phyloP scores from a whole-genome alignment of 192 early-diverging fungal genomes.

The Podila minutissima region DNA sequence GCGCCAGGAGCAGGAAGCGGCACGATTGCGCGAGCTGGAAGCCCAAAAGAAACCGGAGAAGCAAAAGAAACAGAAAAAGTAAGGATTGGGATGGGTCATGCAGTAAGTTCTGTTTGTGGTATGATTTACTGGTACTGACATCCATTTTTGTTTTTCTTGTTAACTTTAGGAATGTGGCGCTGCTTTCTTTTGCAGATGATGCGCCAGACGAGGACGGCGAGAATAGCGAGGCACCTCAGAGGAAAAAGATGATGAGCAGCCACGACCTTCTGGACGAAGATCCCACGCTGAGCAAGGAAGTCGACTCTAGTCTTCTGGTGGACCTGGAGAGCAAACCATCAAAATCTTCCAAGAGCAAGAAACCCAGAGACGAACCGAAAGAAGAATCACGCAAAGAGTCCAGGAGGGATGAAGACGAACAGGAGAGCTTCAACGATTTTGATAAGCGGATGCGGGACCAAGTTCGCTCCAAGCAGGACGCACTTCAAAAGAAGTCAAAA shows the following conservation, averaged over 20 bases:
- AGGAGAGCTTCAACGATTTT: constrained; percentile 37
- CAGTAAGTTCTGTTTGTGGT: neutral
- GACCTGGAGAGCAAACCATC: constrained; percentile 4
- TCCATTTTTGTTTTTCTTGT: neutral
- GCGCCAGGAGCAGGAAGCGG: constrained; percentile 39
- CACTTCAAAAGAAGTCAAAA: constrained; percentile 28
- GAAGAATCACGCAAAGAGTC: constrained; percentile 1
- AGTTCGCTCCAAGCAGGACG: constrained; percentile 19
- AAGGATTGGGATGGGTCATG: constrained; percentile 3
- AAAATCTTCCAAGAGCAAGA: constrained; percentile 11
- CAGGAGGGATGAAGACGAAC: constrained; percentile 20
- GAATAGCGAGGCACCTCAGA: constrained; percentile 59
- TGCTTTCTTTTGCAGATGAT: constrained; percentile 94
- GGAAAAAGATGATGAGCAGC: constrained; percentile 66
- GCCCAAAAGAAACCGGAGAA: constrained; percentile 56
- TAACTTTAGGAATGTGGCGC: constrained; percentile 66
- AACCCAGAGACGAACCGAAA: neutral
- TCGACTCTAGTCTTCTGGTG: constrained; percentile 6
- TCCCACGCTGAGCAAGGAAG: constrained; percentile 42
- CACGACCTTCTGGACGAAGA: constrained; percentile 77
- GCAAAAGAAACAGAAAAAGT: constrained; percentile 74
- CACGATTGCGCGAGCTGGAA: constrained; percentile 16
- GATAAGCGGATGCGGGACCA: constrained; percentile 58
- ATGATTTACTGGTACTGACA: no score
- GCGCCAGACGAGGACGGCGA: constrained; percentile 64